phyloP scores from a whole-genome alignment of 306 rosid species.

The Pterocarpus macrocarpus region DNA sequence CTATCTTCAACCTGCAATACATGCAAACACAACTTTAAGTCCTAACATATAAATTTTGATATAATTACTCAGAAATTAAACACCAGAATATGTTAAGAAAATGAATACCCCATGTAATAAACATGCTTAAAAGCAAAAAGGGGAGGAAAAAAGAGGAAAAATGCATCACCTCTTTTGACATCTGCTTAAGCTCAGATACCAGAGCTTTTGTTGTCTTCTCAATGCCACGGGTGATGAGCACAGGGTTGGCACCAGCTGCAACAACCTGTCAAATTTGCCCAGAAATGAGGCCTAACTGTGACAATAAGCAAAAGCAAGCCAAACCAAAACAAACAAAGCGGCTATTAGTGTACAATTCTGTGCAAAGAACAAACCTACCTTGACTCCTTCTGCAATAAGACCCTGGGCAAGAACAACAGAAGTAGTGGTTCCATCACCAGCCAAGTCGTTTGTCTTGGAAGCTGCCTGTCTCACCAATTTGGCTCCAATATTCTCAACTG shows the following conservation, averaged over 20 bases:
- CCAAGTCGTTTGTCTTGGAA: constrained; percentile 97
- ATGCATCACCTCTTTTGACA: constrained; percentile 86
- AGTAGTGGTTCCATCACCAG: constrained; percentile 99
- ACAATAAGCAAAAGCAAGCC: constrained; percentile 11
- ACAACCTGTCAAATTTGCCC: constrained; percentile 69
- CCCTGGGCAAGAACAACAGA: constrained; percentile 99
- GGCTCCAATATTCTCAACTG: constrained; percentile 99
- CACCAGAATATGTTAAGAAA: not conserved
- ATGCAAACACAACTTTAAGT: constrained; percentile 17
- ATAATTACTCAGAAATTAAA: not conserved
- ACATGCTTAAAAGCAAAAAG: not conserved
- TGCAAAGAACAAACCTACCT: constrained; percentile 68
- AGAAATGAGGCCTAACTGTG: not conserved
- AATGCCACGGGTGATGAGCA: constrained; percentile 94
- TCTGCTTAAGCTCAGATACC: constrained; percentile 77
- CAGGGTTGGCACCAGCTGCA: constrained; percentile 99
- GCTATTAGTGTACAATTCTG: not conserved
- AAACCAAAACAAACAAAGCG: not conserved
- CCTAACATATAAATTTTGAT: not conserved
- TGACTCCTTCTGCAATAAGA: constrained; percentile 97
- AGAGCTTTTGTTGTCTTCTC: constrained; percentile 91
- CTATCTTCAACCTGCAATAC: constrained; percentile 92
- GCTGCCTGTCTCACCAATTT: constrained; percentile 99
- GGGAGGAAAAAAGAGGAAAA: not conserved
- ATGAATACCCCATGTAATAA: not conserved